Conservation (phyloP, 306 rosid species). For the Prunus kanzakura region DNA sequence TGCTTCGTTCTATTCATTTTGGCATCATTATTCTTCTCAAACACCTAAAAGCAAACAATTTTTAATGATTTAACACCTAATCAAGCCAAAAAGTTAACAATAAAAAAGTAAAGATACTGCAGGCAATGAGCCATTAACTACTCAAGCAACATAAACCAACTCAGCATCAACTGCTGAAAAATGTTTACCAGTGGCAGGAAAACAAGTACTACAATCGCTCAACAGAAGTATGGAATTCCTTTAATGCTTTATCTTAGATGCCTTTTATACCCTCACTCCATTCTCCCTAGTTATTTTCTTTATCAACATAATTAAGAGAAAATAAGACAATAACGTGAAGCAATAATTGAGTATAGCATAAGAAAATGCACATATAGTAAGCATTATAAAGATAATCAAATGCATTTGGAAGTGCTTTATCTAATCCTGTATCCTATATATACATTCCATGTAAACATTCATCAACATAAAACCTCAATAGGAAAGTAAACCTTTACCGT, state of each 20-base stretch:
- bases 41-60: slow-evolving; percentile 41
- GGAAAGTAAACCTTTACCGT: background rate
- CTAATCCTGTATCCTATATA: too few relatives aligned
- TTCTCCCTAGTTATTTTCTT: background rate
- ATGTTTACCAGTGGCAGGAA: background rate
- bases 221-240: background rate
- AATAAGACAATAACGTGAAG: background rate
- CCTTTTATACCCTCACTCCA: background rate
- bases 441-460: background rate
- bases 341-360: too few relatives aligned
- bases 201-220: background rate
- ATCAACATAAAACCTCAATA: background rate
- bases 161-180: background rate
- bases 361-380: too few relatives aligned
- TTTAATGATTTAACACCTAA: background rate
- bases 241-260: background rate
- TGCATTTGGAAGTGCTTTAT: background rate
- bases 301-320: background rate
- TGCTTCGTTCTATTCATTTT: slow-evolving; percentile 79
- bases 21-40: slow-evolving; percentile 77
- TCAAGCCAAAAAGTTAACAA: too few relatives aligned
- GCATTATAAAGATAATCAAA: background rate
- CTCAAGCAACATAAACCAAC: background rate
- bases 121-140: background rate
- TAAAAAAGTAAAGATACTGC: background rate